A percentile compares a stretch with the other conserved stretches of the same genome.
These are phyloP conservation scores for Aspergillus glaucus DNA, from an alignment of 2,329 filamentous ascomycete genomes.

Conservation along the genomic window DNA sequence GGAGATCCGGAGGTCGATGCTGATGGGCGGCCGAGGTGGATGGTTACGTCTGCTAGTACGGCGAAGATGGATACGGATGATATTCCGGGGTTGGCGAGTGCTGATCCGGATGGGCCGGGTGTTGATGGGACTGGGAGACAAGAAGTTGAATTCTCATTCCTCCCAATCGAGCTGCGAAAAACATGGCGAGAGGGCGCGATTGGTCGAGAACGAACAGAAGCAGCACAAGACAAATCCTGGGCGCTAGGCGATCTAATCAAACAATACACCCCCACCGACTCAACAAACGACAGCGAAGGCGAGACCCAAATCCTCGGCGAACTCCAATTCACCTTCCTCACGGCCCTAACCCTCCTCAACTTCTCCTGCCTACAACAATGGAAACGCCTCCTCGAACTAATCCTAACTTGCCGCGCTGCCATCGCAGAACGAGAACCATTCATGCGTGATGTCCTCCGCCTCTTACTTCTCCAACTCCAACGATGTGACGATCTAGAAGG, in stretches of 20 bases:
- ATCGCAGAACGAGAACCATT: slow-evolving; percentile 44
- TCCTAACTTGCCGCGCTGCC: slow-evolving; percentile 52
- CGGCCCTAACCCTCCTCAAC: slow-evolving; percentile 59
- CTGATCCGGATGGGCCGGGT: slow-evolving; percentile 7
- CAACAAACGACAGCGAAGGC: slow-evolving; percentile 22
- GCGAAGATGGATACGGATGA: slow-evolving; percentile 51
- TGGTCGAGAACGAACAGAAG: slow-evolving; percentile 56
- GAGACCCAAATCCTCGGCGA: slow-evolving; percentile 49
- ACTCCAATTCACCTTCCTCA: slow-evolving; percentile 57
- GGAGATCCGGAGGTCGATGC: slow-evolving; percentile 32
- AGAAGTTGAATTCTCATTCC: slow-evolving; percentile 44
- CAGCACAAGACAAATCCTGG: slow-evolving; percentile 58
- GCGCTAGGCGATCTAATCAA: slow-evolving; percentile 50
- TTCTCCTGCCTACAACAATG: slow-evolving; percentile 62
- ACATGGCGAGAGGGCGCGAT: slow-evolving; percentile 59
- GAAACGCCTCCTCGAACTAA: slow-evolving; percentile 52
- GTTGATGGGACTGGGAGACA: slow-evolving; percentile 4
- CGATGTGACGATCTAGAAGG: slow-evolving; percentile 55
- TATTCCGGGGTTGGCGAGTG: slow-evolving; percentile 51
- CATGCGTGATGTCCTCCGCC: slow-evolving; percentile 46
- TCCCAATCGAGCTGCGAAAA: slow-evolving; percentile 55
- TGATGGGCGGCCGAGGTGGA: slow-evolving; percentile 45
- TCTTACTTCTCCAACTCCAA: slow-evolving; percentile 48
- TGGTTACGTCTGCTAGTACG: slow-evolving; percentile 52
- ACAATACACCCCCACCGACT: slow-evolving; percentile 24